Base-by-base conservation (phyloP, 164 flowering plant genomes). In the Piper longum region DNA sequence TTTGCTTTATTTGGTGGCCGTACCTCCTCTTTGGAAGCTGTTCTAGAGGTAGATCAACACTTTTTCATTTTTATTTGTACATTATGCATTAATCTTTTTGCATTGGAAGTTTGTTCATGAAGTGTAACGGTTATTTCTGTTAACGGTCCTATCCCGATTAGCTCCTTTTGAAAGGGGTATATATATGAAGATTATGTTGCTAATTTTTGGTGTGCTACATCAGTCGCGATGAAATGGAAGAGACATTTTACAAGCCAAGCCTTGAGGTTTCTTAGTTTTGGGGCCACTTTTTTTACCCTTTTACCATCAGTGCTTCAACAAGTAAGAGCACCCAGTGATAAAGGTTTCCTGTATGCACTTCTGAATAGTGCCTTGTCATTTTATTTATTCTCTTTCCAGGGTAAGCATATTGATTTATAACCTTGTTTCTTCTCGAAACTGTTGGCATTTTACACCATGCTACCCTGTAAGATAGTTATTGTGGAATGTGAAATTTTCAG, bases 161-260 rank as follows among this genome's bases (percentile, higher is more conserved):
- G 95, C 92, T 72, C 97, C 97, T 16, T 90, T 90, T 73, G 99
- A 93, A 66, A 78, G 97, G 71, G 99, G 97, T 43, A 78, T 93
- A 78, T 93, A 68, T 93, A 85, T 66, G 97, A 93, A 76, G 99
- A 93, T 73, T 90, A 90, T 63, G 97, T 90, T 60, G 99, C 97
- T 55, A 93, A 90, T 73, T 90, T 90, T 72, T 90, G 97, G 97
- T 93, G 99, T 73, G 75, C 95, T 42, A 77, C 88, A 11, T 88
- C 99, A 7, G 64, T 85, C 43, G 57, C 88, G 43, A 68, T 93
- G 55, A 93, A 90, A 69, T 90, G 96, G 97, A 90, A 90, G 79
- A 80, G 76, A 73, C 66, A 90, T 69, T 85, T 87, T 69, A 48
- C 85, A 18, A 82, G 73, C 40, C 82, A 72, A 43, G 64, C 72